Evolutionary conservation across 352 stramenopile genomes (phyloP).

Genomic region (Pythium vanterpoolii): DNA sequence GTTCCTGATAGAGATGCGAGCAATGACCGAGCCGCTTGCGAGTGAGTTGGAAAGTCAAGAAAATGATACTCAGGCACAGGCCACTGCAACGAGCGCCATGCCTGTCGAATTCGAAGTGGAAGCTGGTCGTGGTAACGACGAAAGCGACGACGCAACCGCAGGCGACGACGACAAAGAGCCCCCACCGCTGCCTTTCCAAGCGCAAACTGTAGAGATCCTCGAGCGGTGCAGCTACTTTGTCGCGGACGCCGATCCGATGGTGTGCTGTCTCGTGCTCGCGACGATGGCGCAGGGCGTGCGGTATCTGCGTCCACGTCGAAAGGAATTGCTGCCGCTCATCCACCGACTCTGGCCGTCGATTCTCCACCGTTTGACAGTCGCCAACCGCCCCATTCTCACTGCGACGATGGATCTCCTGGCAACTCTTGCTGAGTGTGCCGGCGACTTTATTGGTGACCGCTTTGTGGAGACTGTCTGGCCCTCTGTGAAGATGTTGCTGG

Average conservation of each 20-base stretch:
- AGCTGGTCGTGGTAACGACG: conserved; percentile 26
- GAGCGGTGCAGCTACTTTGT: conserved; percentile 77
- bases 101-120: conserved; percentile 53
- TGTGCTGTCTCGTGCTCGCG: conserved; percentile 69
- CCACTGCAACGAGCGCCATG: conserved; percentile 57
- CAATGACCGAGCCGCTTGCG: conserved; percentile 24
- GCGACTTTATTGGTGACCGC: conserved; percentile 76
- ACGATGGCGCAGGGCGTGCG: conserved; percentile 63
- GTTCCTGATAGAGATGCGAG: conserved; percentile 70
- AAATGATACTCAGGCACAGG: neutral
- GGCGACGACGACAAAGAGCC: conserved; percentile 27
- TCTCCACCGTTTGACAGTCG: conserved; percentile 46
- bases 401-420: conserved; percentile 48
- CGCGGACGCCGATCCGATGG: conserved; percentile 57
- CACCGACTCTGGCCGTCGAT: conserved; percentile 74
- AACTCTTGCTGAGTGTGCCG: conserved; percentile 47
- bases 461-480: conserved; percentile 85
- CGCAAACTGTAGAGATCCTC: conserved; percentile 69
- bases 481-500: conserved; percentile 39
- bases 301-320: conserved; percentile 39
- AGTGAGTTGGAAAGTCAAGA: conserved; percentile 2
- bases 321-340: conserved; percentile 69
- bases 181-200: conserved; percentile 32
- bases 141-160: conserved; percentile 23
- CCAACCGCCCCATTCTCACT: conserved; percentile 63